Evolutionary conservation across 1,284 basidiomycete genomes (phyloP), one percentile per base, ranked within the genome.

Genomic region (Apiotrichum mycotoxinovorans): DNA sequence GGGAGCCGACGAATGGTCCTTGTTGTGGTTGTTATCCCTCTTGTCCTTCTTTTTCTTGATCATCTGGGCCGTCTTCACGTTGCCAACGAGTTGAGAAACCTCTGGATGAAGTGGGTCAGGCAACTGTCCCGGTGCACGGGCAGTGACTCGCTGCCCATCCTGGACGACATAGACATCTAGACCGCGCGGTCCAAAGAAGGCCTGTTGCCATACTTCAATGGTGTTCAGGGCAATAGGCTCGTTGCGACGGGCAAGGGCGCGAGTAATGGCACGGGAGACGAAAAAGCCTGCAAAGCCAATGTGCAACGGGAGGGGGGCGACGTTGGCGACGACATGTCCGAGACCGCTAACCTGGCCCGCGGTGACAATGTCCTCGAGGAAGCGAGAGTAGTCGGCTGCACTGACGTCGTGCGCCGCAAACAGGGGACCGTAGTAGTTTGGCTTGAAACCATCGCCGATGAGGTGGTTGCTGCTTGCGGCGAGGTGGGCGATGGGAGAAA

Each of bases 161-260:
- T 20, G 20, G 5, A 45, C 51, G n/a, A 50, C 56, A 17, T 40
- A 52, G 5, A 57, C 56, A 41, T 57, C 56, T 1, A 57, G 23
- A 1, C 56, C 51, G n/a, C 56, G 49, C 15, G 54, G 54, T 4
- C 35, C 54, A 34, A 51, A 56, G 44, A 56, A 56, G 20, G 44
- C 49, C 20, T 40, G 42, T 30, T 51, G 43, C 54, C 54, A 56
- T 2, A 49, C 37, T 30, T 51, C 54, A 27, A 56, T 47, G 10
- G 49, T 56, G 15, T 56, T 44, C 18, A 46, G 35, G 9, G 51
- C 49, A 0, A 51, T 17, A 10, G 54, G 54, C 50, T 56, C 54
- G 30, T 56, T 56, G 22, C 49, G 43, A 10, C 50, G 43, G 7
- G 43, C 34, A 34, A 56, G 38, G 35, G 27, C 54, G 3, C 33